Percentiles rank a stretch among this genome's conserved stretches.
Conservation (phyloP, 2,329 filamentous ascomycete genomes). For the Penicillium sp. region DNA sequence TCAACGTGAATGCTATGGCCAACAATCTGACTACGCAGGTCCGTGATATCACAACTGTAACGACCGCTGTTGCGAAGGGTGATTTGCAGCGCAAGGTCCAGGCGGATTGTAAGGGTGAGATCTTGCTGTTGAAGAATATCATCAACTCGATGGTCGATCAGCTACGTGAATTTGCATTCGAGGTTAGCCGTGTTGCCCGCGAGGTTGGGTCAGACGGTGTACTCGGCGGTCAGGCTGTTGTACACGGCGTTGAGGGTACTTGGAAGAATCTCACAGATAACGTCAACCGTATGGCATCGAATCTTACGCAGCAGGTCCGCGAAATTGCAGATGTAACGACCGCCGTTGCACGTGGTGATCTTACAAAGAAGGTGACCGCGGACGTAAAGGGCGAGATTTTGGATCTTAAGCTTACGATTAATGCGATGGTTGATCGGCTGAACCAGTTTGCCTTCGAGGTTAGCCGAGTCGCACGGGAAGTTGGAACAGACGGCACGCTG, state of each 20-base stretch:
- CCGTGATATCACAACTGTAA: slow-evolving; percentile 80
- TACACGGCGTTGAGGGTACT: slow-evolving; percentile 90
- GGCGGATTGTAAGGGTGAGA: slow-evolving; percentile 83
- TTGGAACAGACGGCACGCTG: slow-evolving; percentile 59
- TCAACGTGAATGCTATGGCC: slow-evolving; percentile 81
- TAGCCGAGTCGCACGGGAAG: slow-evolving; percentile 60
- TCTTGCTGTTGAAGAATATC: slow-evolving; percentile 86
- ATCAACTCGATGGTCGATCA: slow-evolving; percentile 99
- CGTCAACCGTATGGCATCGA: slow-evolving; percentile 96
- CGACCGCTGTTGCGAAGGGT: slow-evolving; percentile 68
- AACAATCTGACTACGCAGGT: slow-evolving; percentile 84
- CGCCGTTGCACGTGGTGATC: slow-evolving; percentile 83
- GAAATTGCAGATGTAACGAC: slow-evolving; percentile 95
- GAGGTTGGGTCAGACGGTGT: slow-evolving; percentile 93
- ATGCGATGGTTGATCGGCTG: slow-evolving; percentile 61
- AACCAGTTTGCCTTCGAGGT: slow-evolving; percentile 62
- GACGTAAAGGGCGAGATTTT: slow-evolving; percentile 88
- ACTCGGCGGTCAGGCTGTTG: slow-evolving; percentile 84
- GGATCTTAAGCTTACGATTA: slow-evolving; percentile 82
- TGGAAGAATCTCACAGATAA: slow-evolving; percentile 91
- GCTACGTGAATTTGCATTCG: slow-evolving; percentile 86
- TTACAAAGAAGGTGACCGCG: slow-evolving; percentile 89
- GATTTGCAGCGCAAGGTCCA: slow-evolving; percentile 94
- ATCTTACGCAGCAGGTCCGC: slow-evolving; percentile 90
- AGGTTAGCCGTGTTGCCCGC: slow-evolving; percentile 88